These are phyloP conservation scores for Mycena metata DNA, from an alignment of 768 basidiomycete genomes.

Conservation along the genomic window DNA sequence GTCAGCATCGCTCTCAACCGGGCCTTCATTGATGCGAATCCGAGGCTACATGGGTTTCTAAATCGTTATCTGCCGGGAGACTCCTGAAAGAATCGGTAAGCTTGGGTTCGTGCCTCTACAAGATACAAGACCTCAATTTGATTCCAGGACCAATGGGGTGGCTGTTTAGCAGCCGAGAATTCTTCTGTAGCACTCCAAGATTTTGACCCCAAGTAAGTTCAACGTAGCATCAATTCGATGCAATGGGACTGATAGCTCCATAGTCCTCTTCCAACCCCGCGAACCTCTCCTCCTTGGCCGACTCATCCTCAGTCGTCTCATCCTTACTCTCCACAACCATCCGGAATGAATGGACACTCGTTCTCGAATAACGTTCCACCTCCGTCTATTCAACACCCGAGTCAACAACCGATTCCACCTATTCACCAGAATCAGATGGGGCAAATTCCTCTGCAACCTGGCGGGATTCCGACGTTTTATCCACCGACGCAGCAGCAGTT, in stretches of 20 bases:
- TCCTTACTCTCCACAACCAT: conserved; percentile 12
- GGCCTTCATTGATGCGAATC: conserved; percentile 62
- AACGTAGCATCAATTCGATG: conserved; percentile 32
- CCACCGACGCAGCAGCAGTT: neutral
- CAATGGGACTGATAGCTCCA: conserved; percentile 38
- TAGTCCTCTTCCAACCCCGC: conserved; percentile 76
- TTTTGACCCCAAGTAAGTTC: conserved; percentile 57
- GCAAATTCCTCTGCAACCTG: conserved; percentile 24
- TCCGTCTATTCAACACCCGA: conserved; percentile 8
- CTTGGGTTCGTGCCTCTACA: neutral
- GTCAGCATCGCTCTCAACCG: neutral
- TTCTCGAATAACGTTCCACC: conserved; percentile 20
- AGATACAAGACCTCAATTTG: neutral
- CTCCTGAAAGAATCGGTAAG: conserved; percentile 54
- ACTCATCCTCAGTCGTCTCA: neutral
- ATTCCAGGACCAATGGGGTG: conserved; percentile 43
- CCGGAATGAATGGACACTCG: neutral
- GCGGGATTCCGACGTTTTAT: conserved; percentile 17
- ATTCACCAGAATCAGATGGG: conserved; percentile 15
- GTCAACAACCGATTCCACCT: no score
- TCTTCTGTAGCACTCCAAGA: conserved; percentile 21
- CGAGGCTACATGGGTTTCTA: conserved; percentile 65
- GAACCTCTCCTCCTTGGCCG: conserved; percentile 59
- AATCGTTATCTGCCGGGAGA: conserved; percentile 57
- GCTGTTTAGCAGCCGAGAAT: conserved; percentile 34